Percentiles rank a stretch among this genome's conserved stretches.
Evolutionary conservation across 1,139 yeast species (phyloP).

Genomic region (Pichia sp.): DNA sequence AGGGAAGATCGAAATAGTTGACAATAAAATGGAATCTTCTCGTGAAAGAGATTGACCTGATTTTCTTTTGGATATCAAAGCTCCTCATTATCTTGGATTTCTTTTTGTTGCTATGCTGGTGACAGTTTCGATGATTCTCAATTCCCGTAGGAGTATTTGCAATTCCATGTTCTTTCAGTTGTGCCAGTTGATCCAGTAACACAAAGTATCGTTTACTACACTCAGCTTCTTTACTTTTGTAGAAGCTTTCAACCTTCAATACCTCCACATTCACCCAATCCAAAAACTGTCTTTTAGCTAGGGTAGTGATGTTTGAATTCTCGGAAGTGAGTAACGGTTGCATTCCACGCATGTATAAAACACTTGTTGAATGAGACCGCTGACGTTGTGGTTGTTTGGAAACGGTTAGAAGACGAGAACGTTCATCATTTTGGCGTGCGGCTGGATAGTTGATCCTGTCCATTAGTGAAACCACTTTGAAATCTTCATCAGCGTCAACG

Average conservation of each 20-base stretch:
- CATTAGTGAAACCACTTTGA: slow-evolving; percentile 9
- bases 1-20: slow-evolving; percentile 10
- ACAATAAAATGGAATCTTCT: slow-evolving; percentile 8
- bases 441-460: not conserved
- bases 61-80: too few relatives aligned
- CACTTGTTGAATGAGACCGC: slow-evolving; percentile 10
- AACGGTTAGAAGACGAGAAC: not conserved
- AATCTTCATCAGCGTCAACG: slow-evolving; percentile 7
- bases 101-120: slow-evolving; percentile 1
- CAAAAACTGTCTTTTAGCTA: slow-evolving; percentile 39
- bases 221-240: slow-evolving; percentile 50
- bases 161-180: slow-evolving; percentile 36
- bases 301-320: slow-evolving; percentile 17
- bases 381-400: slow-evolving; percentile 1
- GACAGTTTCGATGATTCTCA: not conserved
- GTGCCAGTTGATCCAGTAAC: slow-evolving; percentile 60
- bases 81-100: too few relatives aligned
- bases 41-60: too few relatives aligned
- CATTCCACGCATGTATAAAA: slow-evolving; percentile 4
- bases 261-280: slow-evolving; percentile 58
- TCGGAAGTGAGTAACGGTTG: slow-evolving; percentile 6
- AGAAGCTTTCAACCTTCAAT: slow-evolving; percentile 52
- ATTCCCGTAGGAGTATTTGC: not conserved
- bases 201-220: slow-evolving; percentile 51
- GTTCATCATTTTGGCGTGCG: not conserved